Percentiles rank a stretch among this genome's conserved stretches.
phyloP scores from a whole-genome alignment of 805 yeast species.

The Yamadazyma philogaea region DNA sequence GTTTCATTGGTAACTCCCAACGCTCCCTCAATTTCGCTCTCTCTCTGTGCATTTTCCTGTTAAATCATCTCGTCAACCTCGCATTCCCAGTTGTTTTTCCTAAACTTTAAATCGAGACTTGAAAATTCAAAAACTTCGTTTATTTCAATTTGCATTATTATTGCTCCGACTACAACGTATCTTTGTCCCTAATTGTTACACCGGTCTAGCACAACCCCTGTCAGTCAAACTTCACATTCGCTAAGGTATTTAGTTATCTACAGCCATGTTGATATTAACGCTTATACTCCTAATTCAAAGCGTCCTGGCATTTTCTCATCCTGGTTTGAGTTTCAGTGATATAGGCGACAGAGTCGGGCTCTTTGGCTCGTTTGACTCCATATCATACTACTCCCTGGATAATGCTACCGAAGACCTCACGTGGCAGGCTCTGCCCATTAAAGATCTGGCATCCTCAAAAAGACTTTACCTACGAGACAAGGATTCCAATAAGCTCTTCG shows the following conservation, averaged over 20 bases:
- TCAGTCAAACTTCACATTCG: not conserved
- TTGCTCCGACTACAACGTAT: too few species aligned
- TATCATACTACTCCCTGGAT: constrained; percentile 25
- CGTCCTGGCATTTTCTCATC: constrained; percentile 8
- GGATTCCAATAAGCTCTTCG: constrained; percentile 21
- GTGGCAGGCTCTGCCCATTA: constrained; percentile 12
- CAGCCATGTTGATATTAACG: not conserved
- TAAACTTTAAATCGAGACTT: not conserved
- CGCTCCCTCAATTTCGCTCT: not conserved
- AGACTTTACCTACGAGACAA: constrained; percentile 24
- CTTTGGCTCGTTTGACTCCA: constrained; percentile 29
- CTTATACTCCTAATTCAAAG: not conserved
- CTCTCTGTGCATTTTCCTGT: not conserved
- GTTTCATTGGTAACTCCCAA: not conserved
- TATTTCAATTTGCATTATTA: not conserved
- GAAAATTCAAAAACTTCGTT: not conserved
- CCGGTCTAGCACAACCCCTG: not conserved
- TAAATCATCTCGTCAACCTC: not conserved
- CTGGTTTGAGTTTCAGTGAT: constrained; percentile 21
- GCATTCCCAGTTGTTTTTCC: not conserved
- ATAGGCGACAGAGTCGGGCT: constrained; percentile 31
- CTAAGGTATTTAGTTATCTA: not conserved
- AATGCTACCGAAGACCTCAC: constrained; percentile 25
- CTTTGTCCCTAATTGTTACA: not conserved
- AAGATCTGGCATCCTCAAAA: constrained; percentile 6